Conservation (phyloP, 148 eudicot genomes). For the Simmondsia chinensis region DNA sequence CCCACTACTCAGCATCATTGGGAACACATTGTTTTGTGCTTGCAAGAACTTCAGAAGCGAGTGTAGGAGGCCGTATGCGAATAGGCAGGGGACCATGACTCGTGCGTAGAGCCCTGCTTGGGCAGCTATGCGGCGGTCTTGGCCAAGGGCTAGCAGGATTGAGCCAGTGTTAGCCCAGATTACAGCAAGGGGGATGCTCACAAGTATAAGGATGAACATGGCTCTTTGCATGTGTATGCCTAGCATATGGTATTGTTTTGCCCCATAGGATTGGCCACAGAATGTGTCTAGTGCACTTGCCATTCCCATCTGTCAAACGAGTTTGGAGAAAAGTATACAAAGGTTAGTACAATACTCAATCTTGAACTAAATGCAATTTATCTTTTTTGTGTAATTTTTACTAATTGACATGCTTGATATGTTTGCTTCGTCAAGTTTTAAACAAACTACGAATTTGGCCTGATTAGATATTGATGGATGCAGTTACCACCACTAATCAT, state of each 20-base stretch:
- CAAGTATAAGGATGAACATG: constrained; percentile 15
- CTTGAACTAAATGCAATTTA: too few relatives aligned
- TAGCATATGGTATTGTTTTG: constrained; percentile 26
- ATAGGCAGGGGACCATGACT: constrained; percentile 23
- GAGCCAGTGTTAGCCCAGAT: constrained; percentile 17
- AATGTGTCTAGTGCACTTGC: constrained; percentile 39
- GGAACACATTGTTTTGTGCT: constrained; percentile 27
- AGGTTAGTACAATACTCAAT: too few relatives aligned
- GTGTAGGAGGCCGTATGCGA: constrained; percentile 29
- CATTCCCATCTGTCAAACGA: constrained; percentile 26
- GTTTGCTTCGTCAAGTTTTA: too few relatives aligned
- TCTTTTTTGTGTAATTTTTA: too few relatives aligned
- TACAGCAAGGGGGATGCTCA: constrained; percentile 18
- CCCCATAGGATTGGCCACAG: constrained; percentile 38
- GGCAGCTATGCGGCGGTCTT: constrained; percentile 22
- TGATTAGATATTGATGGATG: too few relatives aligned
- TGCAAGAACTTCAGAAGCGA: constrained; percentile 21
- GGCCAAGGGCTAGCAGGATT: constrained; percentile 13
- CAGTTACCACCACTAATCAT: too few relatives aligned
- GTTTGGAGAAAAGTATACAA: not conserved
- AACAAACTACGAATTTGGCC: too few relatives aligned
- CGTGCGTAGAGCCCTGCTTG: constrained; percentile 28
- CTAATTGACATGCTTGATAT: too few relatives aligned
- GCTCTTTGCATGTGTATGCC: constrained; percentile 35
- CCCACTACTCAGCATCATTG: constrained; percentile 22